These are phyloP conservation scores for Xerocomellus chrysenteron DNA, from an alignment of 768 basidiomycete genomes.

Conservation along the genomic window DNA sequence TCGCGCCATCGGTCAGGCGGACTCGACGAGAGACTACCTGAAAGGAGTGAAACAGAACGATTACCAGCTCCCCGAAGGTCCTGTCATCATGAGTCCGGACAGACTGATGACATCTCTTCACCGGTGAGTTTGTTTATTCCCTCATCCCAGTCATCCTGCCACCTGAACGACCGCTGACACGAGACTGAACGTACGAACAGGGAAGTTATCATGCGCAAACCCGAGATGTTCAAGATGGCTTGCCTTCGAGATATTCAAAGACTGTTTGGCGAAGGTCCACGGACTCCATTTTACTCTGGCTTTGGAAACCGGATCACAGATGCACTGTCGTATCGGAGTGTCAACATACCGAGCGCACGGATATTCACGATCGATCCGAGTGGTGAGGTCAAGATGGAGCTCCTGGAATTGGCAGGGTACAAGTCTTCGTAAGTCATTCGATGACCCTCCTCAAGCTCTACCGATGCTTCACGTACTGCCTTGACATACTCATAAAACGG, in stretches of 20 bases:
- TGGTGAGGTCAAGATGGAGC: constrained; percentile 95
- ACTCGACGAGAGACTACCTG: constrained; percentile 92
- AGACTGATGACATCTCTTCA: constrained; percentile 91
- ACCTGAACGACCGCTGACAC: not conserved
- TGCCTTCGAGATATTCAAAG: constrained; percentile 93
- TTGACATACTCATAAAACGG: not conserved
- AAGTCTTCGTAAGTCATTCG: constrained; percentile 76
- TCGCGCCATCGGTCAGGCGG: constrained; percentile 96
- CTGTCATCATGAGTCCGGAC: constrained; percentile 99
- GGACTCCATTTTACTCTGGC: constrained; percentile 91
- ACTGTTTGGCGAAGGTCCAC: constrained; percentile 70
- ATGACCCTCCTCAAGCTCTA: not conserved
- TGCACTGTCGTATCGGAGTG: constrained; percentile 94
- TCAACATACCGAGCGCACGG: constrained; percentile 88
- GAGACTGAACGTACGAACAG: constrained; percentile 37
- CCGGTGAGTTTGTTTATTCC: constrained; percentile 53
- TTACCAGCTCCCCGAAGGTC: constrained; percentile 95
- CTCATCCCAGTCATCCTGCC: not conserved
- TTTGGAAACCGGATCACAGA: constrained; percentile 99
- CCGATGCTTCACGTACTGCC: too few species aligned
- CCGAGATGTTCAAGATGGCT: constrained; percentile 99
- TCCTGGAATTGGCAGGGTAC: constrained; percentile 95
- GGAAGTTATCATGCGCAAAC: constrained; percentile 98
- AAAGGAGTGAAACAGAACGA: constrained; percentile 94
- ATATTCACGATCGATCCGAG: constrained; percentile 97